Base-by-base conservation (phyloP, 176 grass and related monocot genomes). In the Olyra latifolia region DNA sequence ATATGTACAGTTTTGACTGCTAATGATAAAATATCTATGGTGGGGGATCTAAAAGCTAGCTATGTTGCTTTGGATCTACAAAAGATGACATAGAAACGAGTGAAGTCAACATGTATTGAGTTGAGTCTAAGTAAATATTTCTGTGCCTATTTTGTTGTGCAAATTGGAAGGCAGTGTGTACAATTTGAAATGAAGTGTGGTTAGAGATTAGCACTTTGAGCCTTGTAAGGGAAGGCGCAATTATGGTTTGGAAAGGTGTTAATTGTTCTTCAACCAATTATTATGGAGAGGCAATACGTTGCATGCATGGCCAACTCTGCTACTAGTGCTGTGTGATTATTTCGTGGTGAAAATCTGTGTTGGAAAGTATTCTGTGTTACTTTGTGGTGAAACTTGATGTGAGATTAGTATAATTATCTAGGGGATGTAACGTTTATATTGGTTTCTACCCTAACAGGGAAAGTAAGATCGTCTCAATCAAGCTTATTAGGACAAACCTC, bases 51-150 rank as follows among this genome's bases (percentile, higher is more conserved):
- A 43, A 13, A 74, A 74, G 19, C 8, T 50, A 49, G 14, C 38
- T 80, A 41, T 50, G 54, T 80, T 71, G 71, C 77, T 71, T 85
- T 23, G 16, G 71, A 81, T 89, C 27, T 71, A 76, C 66, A 56
- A 88, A 48, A 88, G 25, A 35, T 22, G 38, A 56, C 46, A 47
- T 71, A 65, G 66, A 12, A 78, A 62, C 74, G 66, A 78, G 80
- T 57, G 47, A 71, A 83, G 72, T 87, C 72, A 82, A 53, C 44
- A 69, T 67, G 46, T 24, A 82, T 62, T 1, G 46, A 71, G 73
- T 70, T 2, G 46, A 63, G 73, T 39, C 23, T 8, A 72, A 78
- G 25, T 76, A 70, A 54, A 71, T 75, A 54, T 66, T 85, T n/a
- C 48, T 43, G 0, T 42, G 19, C 65, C 10, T 81, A 71, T 71